Base-by-base conservation (phyloP, 495 filamentous ascomycete species). In the Penicillium bovifimosum region DNA sequence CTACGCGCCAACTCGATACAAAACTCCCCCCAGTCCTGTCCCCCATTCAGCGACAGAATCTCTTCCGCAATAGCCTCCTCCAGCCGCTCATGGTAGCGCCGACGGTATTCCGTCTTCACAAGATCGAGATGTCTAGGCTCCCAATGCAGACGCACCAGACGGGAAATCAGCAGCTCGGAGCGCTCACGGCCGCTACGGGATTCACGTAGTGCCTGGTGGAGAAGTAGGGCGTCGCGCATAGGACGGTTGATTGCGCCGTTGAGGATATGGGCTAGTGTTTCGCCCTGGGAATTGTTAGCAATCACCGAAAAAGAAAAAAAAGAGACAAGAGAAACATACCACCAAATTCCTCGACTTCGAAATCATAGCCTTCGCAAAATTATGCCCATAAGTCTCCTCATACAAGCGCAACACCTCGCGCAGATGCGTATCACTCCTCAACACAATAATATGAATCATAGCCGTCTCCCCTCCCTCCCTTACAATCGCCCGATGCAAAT, bases 201-300 rank as follows among this genome's bases (percentile, higher is more conserved):
- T 57, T 83, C 78, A 9, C 79, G 80, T 33, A 96, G 80, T 4
- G 93, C 91, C 71, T 98, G 93, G 67, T 95, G 84, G 28, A 98
- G 77, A n/a, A 98, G 85, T 33, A 97, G 80, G 5, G 92, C 89
- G 66, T 98, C 93, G 46, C 93, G 91, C 55, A 95, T 86, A 31
- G 93, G 91, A 41, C 88, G 86, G 71, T 98, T 96, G 70, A 96
- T 91, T 35, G 92, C 85, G 61, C 95, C 93, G 70, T 96, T 96
- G 63, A 98, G 87, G 54, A 97, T 88, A 71, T 98, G 93, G 10
- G 92, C 89, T 18, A 98, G 82, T 16, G 93, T 83, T 72, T 98
- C 93, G 41, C 93, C 93, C 93, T 96, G 59, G 9, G 34, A 6
- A 55, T n/a, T 18, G 39, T 54, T 40, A 53, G 45, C 32, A 24